Evolutionary conservation across 2,329 filamentous ascomycete species (phyloP), one percentile per base, ranked within the genome.

Genomic region (Chrysoporthe austroafricana): DNA sequence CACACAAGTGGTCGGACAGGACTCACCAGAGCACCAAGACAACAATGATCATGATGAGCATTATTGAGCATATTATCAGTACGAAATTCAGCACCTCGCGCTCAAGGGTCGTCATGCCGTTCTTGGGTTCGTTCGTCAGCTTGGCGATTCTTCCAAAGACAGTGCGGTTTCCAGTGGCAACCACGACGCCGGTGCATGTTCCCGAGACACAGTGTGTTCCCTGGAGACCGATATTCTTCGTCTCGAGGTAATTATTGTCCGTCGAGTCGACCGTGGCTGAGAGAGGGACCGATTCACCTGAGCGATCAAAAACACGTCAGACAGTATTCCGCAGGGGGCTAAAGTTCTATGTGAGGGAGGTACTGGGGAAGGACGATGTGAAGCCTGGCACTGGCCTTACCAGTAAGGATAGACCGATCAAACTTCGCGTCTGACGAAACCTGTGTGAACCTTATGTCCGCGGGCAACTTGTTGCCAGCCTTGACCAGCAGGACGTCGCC

Each of bases 191-290:
- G 16, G 85, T 81, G 63, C 86, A 89, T 32, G 82, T 88, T 3
- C 91, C 91, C 7, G 88, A 88, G 4, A 91, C 87, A 72, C 91
- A 93, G 73, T 94, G 90, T 0, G 91, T 93, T n/a, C 92, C 91
- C 74, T 93, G 91, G 11, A 94, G 83, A 32, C 91, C 91, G 64
- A 94, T 92, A 72, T 88, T 91, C 63, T 87, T 86, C 3, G 91
- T 94, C 75, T 94, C 91, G 42, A 94, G 86, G 73, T 92, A 93
- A 76, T 93, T 93, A 50, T 85, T 81, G 73, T 93, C 90, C 0
- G 88, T 90, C 0, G 84, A 86, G n/a, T 91, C 84, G 16, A 91
- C 83, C 0, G 87, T 85, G 2, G 85, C 91, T 3, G 85, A 79
- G 6, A 93, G 78, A 1, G 90, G 89, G 9, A 86, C 79, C 2